These are phyloP conservation scores for Verbascum thapsus DNA, from an alignment of 257 asterid species.

Conservation along the genomic window DNA sequence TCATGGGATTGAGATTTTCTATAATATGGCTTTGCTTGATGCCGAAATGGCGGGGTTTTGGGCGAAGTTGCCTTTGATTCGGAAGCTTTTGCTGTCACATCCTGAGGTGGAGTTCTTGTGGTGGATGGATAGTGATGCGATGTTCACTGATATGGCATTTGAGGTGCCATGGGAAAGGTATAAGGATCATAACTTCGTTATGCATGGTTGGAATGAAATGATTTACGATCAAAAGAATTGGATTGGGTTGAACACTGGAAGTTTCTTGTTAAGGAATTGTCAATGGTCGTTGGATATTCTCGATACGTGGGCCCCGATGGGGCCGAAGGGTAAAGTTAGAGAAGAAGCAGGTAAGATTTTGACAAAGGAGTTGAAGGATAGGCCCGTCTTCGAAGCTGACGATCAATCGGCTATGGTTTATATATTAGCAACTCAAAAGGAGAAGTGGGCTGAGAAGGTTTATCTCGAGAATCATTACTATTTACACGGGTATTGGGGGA, in stretches of 20 bases:
- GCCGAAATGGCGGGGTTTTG: conserved; percentile 95
- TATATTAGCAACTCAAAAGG: conserved; percentile 70
- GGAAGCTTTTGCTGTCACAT: conserved; percentile 80
- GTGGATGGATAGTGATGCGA: conserved; percentile 99
- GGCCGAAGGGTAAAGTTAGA: conserved; percentile 79
- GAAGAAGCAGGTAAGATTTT: conserved; percentile 81
- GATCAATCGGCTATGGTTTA: conserved; percentile 98
- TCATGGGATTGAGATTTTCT: conserved; percentile 75
- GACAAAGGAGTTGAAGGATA: conserved; percentile 63
- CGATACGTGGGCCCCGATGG: conserved; percentile 95
- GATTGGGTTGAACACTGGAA: conserved; percentile 94
- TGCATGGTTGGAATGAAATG: conserved; percentile 92
- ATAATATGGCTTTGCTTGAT: conserved; percentile 85
- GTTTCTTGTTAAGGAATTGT: conserved; percentile 81
- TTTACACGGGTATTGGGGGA: conserved; percentile 94
- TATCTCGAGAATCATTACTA: conserved; percentile 72
- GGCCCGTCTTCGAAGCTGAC: conserved; percentile 93
- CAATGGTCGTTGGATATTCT: conserved; percentile 92
- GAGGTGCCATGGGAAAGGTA: conserved; percentile 97
- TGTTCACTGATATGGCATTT: conserved; percentile 88
- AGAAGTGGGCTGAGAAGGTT: conserved; percentile 82
- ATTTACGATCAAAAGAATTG: conserved; percentile 75
- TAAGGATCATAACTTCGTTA: conserved; percentile 63
- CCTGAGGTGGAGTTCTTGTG: conserved; percentile 92
- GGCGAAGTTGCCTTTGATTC: conserved; percentile 82